Percentiles rank a stretch among this genome's conserved stretches.
These are phyloP conservation scores for Apiotrichum montevideense DNA, from an alignment of 1,284 basidiomycete species.

Conservation along the genomic window DNA sequence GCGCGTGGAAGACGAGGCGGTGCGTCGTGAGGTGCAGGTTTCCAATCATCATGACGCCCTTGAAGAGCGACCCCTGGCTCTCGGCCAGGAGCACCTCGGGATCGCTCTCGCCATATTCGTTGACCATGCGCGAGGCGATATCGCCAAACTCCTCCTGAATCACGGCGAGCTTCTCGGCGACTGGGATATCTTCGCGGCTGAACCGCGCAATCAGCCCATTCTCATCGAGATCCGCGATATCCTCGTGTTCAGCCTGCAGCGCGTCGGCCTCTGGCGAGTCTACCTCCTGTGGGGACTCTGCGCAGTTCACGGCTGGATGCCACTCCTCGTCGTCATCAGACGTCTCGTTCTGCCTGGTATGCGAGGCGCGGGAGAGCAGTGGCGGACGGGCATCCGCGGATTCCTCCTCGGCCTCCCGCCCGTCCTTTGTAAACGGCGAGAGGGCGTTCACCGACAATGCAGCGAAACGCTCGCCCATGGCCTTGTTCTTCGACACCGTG, in stretches of 20 bases:
- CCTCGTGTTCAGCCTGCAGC: not conserved
- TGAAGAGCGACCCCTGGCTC: conserved; percentile 50
- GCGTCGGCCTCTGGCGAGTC: not conserved
- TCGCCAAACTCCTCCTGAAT: conserved; percentile 46
- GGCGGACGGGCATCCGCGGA: not conserved
- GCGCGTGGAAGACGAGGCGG: conserved; percentile 60
- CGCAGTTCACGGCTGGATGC: not conserved
- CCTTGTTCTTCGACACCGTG: conserved; percentile 4
- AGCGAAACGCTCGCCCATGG: conserved; percentile 5
- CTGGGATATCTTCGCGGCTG: conserved; percentile 20
- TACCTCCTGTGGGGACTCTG: not conserved
- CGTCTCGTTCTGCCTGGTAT: not conserved
- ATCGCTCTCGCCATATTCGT: conserved; percentile 49
- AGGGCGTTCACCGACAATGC: conserved; percentile 29
- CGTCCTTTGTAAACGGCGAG: conserved; percentile 9
- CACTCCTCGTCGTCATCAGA: not conserved
- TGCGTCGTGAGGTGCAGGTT: conserved; percentile 62
- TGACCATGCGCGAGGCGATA: conserved; percentile 48
- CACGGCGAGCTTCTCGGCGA: conserved; percentile 39
- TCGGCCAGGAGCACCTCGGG: conserved; percentile 56
- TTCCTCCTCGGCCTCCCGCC: too few species aligned
- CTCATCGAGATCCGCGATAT: not conserved
- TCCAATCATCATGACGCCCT: conserved; percentile 55
- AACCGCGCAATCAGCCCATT: not conserved
- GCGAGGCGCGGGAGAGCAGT: not conserved